Percentiles rank a stretch among this genome's conserved stretches.
phyloP scores from a whole-genome alignment of 257 asterid genomes.

The Capsicum chinense region DNA sequence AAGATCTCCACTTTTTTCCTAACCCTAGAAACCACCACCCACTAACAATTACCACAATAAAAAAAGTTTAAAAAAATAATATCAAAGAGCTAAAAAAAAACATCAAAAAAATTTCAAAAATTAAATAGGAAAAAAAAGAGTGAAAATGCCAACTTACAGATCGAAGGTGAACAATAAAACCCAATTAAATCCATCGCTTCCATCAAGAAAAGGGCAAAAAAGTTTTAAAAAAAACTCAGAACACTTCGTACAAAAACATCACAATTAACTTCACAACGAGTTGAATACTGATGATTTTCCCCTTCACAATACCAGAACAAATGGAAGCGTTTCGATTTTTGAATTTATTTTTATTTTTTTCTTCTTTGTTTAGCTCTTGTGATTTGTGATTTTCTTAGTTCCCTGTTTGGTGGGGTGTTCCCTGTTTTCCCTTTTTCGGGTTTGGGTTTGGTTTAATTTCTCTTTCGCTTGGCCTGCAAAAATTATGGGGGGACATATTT shows the following conservation, averaged over 20 bases:
- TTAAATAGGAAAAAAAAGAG: not conserved
- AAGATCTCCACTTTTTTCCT: constrained; percentile 30
- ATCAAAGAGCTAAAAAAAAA: not conserved
- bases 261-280: constrained; percentile 13
- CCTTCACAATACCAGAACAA: constrained; percentile 17
- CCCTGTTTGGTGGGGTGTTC: constrained; percentile 17
- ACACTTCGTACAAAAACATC: constrained; percentile 27
- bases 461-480: constrained; percentile 30
- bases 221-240: constrained; percentile 5
- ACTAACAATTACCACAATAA: not conserved
- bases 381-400: constrained; percentile 12
- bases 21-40: constrained; percentile 30
- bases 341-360: not conserved
- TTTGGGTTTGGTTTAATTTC: constrained; percentile 26
- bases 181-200: constrained; percentile 19
- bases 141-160: constrained; percentile 32
- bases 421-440: not conserved
- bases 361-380: not conserved
- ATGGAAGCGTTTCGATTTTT: constrained; percentile 16
- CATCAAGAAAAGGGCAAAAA: not conserved
- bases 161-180: constrained; percentile 26
- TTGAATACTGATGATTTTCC: not conserved
- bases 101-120: constrained; percentile 18
- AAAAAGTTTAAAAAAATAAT: not conserved
- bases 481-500: constrained; percentile 8